Conservation (phyloP, 352 stramenopile genomes). For the Pythium vanterpoolii region DNA sequence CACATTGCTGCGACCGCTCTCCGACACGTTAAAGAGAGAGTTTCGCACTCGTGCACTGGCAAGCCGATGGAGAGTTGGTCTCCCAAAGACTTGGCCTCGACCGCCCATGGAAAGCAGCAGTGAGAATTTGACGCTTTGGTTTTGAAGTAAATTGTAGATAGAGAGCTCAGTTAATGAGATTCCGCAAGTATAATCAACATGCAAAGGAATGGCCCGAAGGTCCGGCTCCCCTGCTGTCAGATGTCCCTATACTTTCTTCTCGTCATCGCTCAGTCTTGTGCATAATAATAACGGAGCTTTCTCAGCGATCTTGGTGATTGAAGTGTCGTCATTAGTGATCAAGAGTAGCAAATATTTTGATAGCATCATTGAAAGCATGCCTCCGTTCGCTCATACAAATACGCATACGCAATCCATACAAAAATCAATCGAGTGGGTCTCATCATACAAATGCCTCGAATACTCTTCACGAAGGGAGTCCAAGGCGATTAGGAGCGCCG, state of each 20-base stretch:
- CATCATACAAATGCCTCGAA: slow-evolving; percentile 93
- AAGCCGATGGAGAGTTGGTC: slow-evolving; percentile 28
- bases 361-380: slow-evolving; percentile 67
- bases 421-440: slow-evolving; percentile 39
- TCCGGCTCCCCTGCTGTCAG: slow-evolving; percentile 39
- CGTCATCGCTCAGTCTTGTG: slow-evolving; percentile 61
- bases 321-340: slow-evolving; percentile 86
- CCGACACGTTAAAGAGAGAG: slow-evolving; percentile 36
- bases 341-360: slow-evolving; percentile 92
- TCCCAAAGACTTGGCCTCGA: slow-evolving; percentile 91
- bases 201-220: slow-evolving; percentile 17
- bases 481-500: slow-evolving; percentile 46
- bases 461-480: slow-evolving; percentile 79
- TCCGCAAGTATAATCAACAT: slow-evolving; percentile 83
- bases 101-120: slow-evolving; percentile 54
- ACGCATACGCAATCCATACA: slow-evolving; percentile 6
- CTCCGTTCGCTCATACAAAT: slow-evolving; percentile 22
- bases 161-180: slow-evolving; percentile 90
- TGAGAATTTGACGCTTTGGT: slow-evolving; percentile 93
- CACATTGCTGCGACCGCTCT: slow-evolving; percentile 69
- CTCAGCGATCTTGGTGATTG: slow-evolving; percentile 92
- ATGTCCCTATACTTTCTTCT: slow-evolving; percentile 89
- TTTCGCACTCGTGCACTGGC: slow-evolving; percentile 11
- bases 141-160: slow-evolving; percentile 9
- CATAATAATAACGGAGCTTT: slow-evolving; percentile 29